Evolutionary conservation across 2,329 filamentous ascomycete species (phyloP), one percentile per base, ranked within the genome.

Genomic region (Penicillium sp.): DNA sequence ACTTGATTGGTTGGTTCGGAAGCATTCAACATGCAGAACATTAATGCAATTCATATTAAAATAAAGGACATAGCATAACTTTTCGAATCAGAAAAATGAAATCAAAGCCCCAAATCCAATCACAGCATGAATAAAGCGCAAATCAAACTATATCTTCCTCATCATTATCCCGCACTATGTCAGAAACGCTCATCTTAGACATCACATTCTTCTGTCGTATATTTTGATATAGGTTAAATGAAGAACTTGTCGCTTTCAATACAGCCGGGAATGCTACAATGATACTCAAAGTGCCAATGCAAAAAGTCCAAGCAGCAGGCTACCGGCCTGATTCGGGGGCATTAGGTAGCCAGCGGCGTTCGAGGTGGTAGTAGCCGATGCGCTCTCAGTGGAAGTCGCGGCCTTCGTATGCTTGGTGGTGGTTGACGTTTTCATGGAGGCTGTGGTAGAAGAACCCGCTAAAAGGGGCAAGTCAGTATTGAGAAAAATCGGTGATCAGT

Each of bases 251-350:
- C 29, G 31, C 11, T 37, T 16, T 26, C 35, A 8, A 22, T 16
- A 27, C 19, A 27, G 19, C 14, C 19, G 19, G 9, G 22, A 47
- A 33, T 3, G 31, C 14, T n/a, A 31, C 6, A n/a, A 16, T 37
- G 29, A 22, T 3, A 31, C 49, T 63, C 55, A 73, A 41, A 72
- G 54, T 10, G 60, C 57, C n/a, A 70, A 48, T 11, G 68, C 68
- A 9, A 67, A 60, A 14, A 71, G 56, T 33, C 67, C 63, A 41
- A 71, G 39, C 48, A 71, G 56, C 29, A 72, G 54, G 27, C 68
- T 63, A n/a, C 70, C 69, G 8, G 63, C 63, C n/a, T 67, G 60
- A 26, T 61, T 64, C n/a, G 70, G 67, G 16, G 68, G 63, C 33
- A 64, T 52, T n/a, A 72, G 52, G 7, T 62, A 31, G 11, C 64